Evolutionary conservation across 176 grass and related monocot genomes (phyloP).

Genomic region (Carex cristatella): DNA sequence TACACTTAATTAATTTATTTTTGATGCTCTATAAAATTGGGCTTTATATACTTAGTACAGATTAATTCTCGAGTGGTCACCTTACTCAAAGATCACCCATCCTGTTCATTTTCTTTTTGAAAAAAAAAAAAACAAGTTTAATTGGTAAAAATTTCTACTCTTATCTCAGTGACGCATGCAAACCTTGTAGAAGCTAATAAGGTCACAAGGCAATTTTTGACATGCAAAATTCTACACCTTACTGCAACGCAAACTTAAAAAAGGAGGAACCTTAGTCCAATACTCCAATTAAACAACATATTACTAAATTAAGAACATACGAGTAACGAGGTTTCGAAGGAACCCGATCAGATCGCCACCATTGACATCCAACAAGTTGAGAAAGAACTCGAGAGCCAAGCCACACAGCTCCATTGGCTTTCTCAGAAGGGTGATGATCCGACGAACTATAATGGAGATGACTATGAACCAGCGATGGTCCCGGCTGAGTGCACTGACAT

Average conservation of each 20-base stretch:
- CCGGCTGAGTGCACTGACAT: neutral
- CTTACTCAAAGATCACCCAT: neutral
- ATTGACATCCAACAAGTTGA: slow-evolving; percentile 31
- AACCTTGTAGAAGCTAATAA: too few species aligned
- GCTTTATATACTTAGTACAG: too few species aligned
- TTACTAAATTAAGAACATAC: slow-evolving; percentile 7
- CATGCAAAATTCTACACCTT: neutral
- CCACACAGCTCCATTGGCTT: slow-evolving; percentile 30
- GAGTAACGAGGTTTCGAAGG: slow-evolving; percentile 20
- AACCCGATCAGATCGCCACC: slow-evolving; percentile 13
- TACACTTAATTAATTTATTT: too few species aligned
- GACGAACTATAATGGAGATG: slow-evolving; percentile 26
- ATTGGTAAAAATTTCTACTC: too few species aligned
- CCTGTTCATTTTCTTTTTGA: neutral
- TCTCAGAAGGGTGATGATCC: slow-evolving; percentile 19
- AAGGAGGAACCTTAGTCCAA: neutral
- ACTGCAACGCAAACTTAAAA: neutral
- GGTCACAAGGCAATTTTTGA: neutral
- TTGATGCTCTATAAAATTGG: too few species aligned
- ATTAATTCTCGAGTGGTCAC: too few species aligned
- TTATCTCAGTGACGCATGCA: too few species aligned
- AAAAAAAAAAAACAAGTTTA: too few species aligned
- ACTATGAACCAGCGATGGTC: slow-evolving; percentile 33
- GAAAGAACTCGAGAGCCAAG: slow-evolving; percentile 24
- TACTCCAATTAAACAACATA: neutral